Conservation (phyloP, 495 filamentous ascomycete species). For the Diplogelasinospora grovesii region DNA sequence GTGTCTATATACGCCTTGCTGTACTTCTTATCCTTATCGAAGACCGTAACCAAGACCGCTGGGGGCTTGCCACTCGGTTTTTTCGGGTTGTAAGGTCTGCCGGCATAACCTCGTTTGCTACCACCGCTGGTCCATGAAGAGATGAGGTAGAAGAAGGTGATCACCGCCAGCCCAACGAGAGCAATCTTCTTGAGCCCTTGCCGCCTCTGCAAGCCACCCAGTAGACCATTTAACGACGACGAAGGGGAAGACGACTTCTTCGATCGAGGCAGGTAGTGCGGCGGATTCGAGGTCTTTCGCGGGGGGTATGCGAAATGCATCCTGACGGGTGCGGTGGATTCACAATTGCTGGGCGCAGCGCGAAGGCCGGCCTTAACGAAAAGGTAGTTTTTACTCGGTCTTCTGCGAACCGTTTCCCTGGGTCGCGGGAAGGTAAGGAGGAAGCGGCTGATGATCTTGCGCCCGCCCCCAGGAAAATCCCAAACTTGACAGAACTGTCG, state of each 20-base stretch:
- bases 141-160: constrained; percentile 58
- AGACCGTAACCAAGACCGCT: constrained; percentile 80
- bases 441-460: no score
- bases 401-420: no score
- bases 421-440: no score
- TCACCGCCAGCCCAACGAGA: constrained; percentile 47
- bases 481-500: no score
- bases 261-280: constrained; percentile 52
- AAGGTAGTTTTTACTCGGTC: no score
- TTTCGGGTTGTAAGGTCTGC: constrained; percentile 9
- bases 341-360: no score
- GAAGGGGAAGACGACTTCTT: no score
- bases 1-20: constrained; percentile 58
- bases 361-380: no score
- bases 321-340: constrained; percentile 15
- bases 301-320: constrained; percentile 94
- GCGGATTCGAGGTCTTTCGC: constrained; percentile 68
- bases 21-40: constrained; percentile 60
- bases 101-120: no score
- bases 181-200: constrained; percentile 60
- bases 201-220: constrained; percentile 54
- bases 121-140: constrained; percentile 35
- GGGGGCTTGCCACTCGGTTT: constrained; percentile 58
- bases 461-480: no score
- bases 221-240: no score